These are phyloP conservation scores for Alternaria sp. DNA, from an alignment of 2,329 filamentous ascomycete species.

Conservation along the genomic window DNA sequence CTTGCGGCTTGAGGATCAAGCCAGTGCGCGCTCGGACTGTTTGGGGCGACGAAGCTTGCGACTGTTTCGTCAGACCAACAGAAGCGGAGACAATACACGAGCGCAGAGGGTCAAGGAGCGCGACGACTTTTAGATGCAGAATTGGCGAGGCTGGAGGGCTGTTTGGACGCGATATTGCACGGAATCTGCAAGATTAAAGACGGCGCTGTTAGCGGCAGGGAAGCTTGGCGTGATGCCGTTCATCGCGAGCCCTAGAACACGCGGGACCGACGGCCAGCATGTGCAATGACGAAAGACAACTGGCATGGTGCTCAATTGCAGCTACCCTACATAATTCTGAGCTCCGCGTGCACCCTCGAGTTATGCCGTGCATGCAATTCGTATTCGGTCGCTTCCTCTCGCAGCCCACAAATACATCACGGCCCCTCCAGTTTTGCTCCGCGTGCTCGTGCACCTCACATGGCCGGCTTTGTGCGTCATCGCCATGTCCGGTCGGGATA, in stretches of 20 bases:
- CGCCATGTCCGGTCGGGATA: neutral
- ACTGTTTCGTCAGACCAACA: slow-evolving; percentile 6
- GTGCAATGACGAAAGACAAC: slow-evolving; percentile 31
- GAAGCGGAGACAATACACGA: slow-evolving; percentile 21
- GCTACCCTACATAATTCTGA: neutral
- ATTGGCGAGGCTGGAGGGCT: slow-evolving; percentile 32
- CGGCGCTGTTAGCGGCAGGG: slow-evolving; percentile 21
- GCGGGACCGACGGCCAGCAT: slow-evolving; percentile 15
- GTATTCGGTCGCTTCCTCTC: slow-evolving; percentile 4
- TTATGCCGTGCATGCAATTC: slow-evolving; percentile 22
- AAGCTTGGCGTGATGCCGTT: slow-evolving; percentile 22
- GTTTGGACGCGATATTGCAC: slow-evolving; percentile 17
- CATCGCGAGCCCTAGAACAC: slow-evolving; percentile 11
- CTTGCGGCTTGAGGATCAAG: slow-evolving; percentile 19
- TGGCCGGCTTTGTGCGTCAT: slow-evolving; percentile 14
- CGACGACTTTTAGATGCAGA: slow-evolving; percentile 14
- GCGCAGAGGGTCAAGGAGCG: slow-evolving; percentile 15
- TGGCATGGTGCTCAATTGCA: slow-evolving; percentile 26
- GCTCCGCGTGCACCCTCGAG: slow-evolving; percentile 20
- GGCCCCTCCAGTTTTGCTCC: slow-evolving; percentile 30
- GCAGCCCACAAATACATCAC: slow-evolving; percentile 7
- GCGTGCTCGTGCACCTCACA: slow-evolving; percentile 26
- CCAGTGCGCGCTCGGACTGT: slow-evolving; percentile 34
- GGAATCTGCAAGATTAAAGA: slow-evolving; percentile 18
- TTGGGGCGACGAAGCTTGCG: slow-evolving; percentile 31